Evolutionary conservation across 768 basidiomycete genomes (phyloP).

Genomic region (Tricholoma matsutake): DNA sequence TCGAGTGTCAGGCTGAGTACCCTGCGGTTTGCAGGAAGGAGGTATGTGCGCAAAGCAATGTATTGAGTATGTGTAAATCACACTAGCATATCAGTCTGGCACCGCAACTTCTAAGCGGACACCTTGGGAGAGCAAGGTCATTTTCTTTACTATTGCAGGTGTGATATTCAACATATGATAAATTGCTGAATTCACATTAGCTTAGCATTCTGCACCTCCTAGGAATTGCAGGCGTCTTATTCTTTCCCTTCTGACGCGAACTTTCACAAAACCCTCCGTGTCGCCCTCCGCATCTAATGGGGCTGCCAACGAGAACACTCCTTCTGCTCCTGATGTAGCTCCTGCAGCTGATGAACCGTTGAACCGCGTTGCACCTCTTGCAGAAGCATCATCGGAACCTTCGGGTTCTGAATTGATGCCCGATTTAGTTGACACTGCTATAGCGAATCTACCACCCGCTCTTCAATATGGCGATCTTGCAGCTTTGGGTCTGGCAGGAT

Average conservation of each 20-base stretch:
- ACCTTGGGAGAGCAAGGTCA: slow-evolving; percentile 10
- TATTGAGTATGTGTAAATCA: neutral
- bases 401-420: slow-evolving; percentile 7
- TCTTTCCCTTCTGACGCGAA: slow-evolving; percentile 11
- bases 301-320: neutral
- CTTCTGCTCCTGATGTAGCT: slow-evolving; percentile 1
- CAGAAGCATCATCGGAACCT: neutral
- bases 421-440: slow-evolving; percentile 22
- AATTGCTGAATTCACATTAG: slow-evolving; percentile 8
- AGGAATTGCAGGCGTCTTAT: slow-evolving; percentile 8
- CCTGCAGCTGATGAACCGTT: neutral
- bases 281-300: slow-evolving; percentile 3
- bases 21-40: slow-evolving; percentile 11
- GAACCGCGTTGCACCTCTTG: neutral
- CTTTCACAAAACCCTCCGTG: slow-evolving; percentile 13
- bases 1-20: slow-evolving; percentile 11
- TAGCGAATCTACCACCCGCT: slow-evolving; percentile 36
- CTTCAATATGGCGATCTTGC: slow-evolving; percentile 73
- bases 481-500: slow-evolving; percentile 58
- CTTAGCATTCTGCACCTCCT: slow-evolving; percentile 11
- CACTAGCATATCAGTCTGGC: slow-evolving; percentile 5
- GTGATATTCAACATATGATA: neutral
- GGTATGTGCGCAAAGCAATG: slow-evolving; percentile 4
- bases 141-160: slow-evolving; percentile 23
- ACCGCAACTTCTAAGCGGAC: slow-evolving; percentile 9